A percentile compares a stretch with the other conserved stretches of the same genome.
Evolutionary conservation across 108 stramenopile species (phyloP).

Genomic region (Discostella pseudostelligera): DNA sequence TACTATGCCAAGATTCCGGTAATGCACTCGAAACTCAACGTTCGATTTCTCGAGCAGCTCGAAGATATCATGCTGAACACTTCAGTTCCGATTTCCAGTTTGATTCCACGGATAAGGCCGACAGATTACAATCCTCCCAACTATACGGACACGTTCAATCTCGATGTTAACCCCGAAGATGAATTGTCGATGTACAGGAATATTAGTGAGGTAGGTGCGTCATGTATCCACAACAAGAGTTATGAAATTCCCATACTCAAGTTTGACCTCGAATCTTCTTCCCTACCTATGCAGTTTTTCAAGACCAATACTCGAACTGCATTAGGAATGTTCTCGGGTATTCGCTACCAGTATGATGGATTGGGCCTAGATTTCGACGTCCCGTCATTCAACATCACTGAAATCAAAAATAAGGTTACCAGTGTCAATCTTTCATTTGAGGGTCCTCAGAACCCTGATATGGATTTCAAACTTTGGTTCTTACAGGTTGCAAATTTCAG

Average conservation of each 20-base stretch:
- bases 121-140: slow-evolving; percentile 45
- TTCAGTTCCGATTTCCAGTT: slow-evolving; percentile 3
- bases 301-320: slow-evolving; percentile 29
- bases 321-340: slow-evolving; percentile 42
- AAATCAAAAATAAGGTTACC: slow-evolving; percentile 43
- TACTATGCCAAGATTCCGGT: slow-evolving; percentile 17
- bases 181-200: slow-evolving; percentile 27
- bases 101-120: slow-evolving; percentile 19
- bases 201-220: slow-evolving; percentile 33
- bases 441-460: slow-evolving; percentile 32
- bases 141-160: slow-evolving; percentile 21
- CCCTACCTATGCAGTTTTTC: slow-evolving; percentile 23
- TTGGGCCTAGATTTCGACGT: slow-evolving; percentile 19
- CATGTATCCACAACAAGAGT: neutral
- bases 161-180: slow-evolving; percentile 22
- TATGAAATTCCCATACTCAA: neutral
- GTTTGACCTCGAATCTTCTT: neutral
- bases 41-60: slow-evolving; percentile 18
- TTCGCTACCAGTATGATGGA: slow-evolving; percentile 30
- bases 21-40: slow-evolving; percentile 10
- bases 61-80: slow-evolving; percentile 18
- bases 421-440: slow-evolving; percentile 40
- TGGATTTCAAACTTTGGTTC: slow-evolving; percentile 48
- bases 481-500: slow-evolving; percentile 21
- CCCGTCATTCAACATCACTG: slow-evolving; percentile 42